Evolutionary conservation across 495 filamentous ascomycete genomes (phyloP), one percentile per base, ranked within the genome.

Genomic region (Talaromyces thailandensis): DNA sequence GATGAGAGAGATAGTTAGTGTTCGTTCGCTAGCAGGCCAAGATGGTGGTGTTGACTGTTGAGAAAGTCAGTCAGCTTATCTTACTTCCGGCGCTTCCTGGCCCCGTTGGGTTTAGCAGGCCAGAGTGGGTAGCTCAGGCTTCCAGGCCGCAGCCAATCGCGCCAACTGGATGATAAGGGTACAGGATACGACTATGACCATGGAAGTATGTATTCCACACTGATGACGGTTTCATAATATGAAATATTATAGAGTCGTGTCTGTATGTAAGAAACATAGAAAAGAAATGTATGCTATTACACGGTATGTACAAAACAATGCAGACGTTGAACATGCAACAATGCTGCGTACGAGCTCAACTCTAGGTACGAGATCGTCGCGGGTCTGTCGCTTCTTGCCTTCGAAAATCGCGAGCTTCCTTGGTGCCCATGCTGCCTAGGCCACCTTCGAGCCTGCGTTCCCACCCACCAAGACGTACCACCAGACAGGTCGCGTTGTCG

Each of bases 401-500:
- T 71, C 91, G 84, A 82, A 88, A 93, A 66, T 93, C 91, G 64
- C 94, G 83, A 66, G 90, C 79, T 81, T 96, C 93, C 77, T 88
- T 93, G 2, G 93, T 96, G 9, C 93, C 90, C 77, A 96, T 65
- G 69, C 90, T 92, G 1, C 94, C 94, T 56, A 93, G 72, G 0
- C 94, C 94, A 0, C 95, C 95, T 71, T 96, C 90, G 55, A 80
- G 83, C 67, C 94, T 84, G 69, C 93, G 85, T 78, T 98, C 94
- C 94, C 94, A 98, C 0, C 95, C 94, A 8, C 94, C 94, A 8
- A 98, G 78, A 58, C 94, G 80, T 24, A 98, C 85, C 5, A 97
- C 93, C 4, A 97, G 74, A 69, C 90, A 93, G n/a, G 95, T 98
- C 9, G 92, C 91, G 79, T 98, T 98, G 72, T 98, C 93, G 0